Conservation (phyloP, 805 yeast genomes). For the Metschnikowia gruessii region DNA sequence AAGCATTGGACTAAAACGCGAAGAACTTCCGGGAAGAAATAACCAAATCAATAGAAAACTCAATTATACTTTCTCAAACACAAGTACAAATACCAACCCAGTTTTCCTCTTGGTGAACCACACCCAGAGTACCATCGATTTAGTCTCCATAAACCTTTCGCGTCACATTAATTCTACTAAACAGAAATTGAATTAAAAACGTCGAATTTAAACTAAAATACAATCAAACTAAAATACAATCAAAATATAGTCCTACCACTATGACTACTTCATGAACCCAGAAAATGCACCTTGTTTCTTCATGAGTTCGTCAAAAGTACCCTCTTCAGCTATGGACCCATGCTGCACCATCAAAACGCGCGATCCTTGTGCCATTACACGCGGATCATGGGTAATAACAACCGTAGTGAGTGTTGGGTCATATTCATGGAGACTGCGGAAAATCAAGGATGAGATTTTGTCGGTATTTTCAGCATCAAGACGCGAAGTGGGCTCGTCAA, state of each 20-base stretch:
- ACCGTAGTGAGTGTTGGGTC: constrained; percentile 42
- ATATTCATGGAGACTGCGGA: constrained; percentile 17
- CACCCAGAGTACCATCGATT: too few relatives aligned
- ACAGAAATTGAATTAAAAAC: too few relatives aligned
- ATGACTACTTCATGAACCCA: constrained; percentile 5
- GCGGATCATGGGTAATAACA: constrained; percentile 71
- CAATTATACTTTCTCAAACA: too few relatives aligned
- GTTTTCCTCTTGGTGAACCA: too few relatives aligned
- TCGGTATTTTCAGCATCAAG: constrained; percentile 64
- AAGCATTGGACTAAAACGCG: too few relatives aligned
- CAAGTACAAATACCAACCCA: too few relatives aligned
- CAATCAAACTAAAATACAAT: background rate
- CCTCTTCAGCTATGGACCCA: constrained; percentile 50
- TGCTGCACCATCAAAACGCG: constrained; percentile 45
- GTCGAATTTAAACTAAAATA: background rate
- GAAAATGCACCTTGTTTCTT: constrained; percentile 25
- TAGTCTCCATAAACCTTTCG: too few relatives aligned
- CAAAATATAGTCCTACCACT: too few relatives aligned
- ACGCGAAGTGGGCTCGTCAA: constrained; percentile 92
- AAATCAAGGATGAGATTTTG: constrained; percentile 49
- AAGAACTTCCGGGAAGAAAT: too few relatives aligned
- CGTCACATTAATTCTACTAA: too few relatives aligned
- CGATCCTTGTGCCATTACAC: constrained; percentile 60
- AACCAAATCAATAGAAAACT: too few relatives aligned
- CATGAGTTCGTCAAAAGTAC: constrained; percentile 32